A percentile compares a stretch with the other conserved stretches of the same genome.
Evolutionary conservation across 352 stramenopile genomes (phyloP).

Genomic region (Globisporangium viniferum): DNA sequence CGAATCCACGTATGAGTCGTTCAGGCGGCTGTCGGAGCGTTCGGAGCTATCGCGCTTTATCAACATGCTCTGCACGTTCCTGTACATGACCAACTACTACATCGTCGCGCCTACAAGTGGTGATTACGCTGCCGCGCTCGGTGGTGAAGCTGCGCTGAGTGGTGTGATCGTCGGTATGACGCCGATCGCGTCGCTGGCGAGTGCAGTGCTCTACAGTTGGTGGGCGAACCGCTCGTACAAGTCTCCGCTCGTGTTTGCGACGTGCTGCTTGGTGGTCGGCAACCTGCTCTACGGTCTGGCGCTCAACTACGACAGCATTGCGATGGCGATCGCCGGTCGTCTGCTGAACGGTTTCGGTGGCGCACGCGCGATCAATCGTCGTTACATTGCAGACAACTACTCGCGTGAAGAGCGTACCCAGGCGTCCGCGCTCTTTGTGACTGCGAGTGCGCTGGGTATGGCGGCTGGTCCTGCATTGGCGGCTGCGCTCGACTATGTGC

Average conservation of each 20-base stretch:
- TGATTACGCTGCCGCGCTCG: slow-evolving; percentile 89
- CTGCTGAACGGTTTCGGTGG: slow-evolving; percentile 93
- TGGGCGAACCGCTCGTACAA: slow-evolving; percentile 92
- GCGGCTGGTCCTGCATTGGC: slow-evolving; percentile 84
- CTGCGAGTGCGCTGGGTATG: slow-evolving; percentile 90
- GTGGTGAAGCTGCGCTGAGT: slow-evolving; percentile 85
- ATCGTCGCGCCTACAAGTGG: slow-evolving; percentile 94
- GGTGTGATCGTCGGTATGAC: slow-evolving; percentile 97
- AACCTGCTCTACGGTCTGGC: slow-evolving; percentile 88
- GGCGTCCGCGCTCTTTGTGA: slow-evolving; percentile 91
- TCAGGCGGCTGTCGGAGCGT: slow-evolving; percentile 42
- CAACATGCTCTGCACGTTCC: slow-evolving; percentile 94
- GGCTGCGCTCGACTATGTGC: slow-evolving; percentile 65
- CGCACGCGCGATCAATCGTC: slow-evolving; percentile 88
- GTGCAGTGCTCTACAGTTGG: slow-evolving; percentile 93
- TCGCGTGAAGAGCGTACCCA: slow-evolving; percentile 87
- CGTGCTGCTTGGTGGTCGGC: slow-evolving; percentile 75
- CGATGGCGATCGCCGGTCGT: slow-evolving; percentile 88
- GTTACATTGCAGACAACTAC: slow-evolving; percentile 89
- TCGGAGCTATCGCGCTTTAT: slow-evolving; percentile 80
- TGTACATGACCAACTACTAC: slow-evolving; percentile 99
- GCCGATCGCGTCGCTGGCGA: slow-evolving; percentile 92
- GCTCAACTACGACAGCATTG: slow-evolving; percentile 73
- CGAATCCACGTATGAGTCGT: slow-evolving; percentile 55
- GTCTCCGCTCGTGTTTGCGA: slow-evolving; percentile 79